phyloP scores from a whole-genome alignment of 805 yeast species.

The Yarrowia porcina region DNA sequence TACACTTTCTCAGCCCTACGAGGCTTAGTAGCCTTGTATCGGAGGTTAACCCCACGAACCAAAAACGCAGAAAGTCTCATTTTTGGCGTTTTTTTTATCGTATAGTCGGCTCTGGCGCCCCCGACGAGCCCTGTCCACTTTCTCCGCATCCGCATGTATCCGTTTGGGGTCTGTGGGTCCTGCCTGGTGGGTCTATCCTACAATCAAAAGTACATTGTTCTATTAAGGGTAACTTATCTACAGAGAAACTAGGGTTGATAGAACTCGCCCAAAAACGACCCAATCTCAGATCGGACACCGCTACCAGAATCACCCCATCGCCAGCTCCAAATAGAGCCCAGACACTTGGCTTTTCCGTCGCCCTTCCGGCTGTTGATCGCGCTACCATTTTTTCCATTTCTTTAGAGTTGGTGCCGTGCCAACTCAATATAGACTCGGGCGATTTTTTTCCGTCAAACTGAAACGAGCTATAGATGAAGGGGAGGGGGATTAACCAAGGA shows the following conservation, averaged over 20 bases:
- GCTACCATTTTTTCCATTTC: neutral
- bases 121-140: no score
- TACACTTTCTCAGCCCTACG: constrained; percentile 7
- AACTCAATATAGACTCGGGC: neutral
- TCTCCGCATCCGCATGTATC: no score
- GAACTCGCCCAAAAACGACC: neutral
- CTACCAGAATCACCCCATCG: no score
- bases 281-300: no score
- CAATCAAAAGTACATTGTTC: no score
- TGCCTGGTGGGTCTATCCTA: no score
- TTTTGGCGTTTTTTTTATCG: no score
- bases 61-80: neutral
- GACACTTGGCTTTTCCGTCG: neutral
- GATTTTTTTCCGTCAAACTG: neutral
- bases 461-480: neutral
- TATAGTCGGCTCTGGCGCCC: no score
- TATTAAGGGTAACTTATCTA: no score
- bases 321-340: neutral
- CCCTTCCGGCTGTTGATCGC: constrained; percentile 1
- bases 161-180: no score
- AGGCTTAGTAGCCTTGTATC: neutral
- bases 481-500: neutral
- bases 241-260: no score
- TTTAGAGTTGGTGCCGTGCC: constrained; percentile 18
- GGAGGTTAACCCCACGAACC: neutral